Percentiles rank a stretch among this genome's conserved stretches.
phyloP scores from a whole-genome alignment of 2,329 filamentous ascomycete species.

The Pseudopyrenochaeta lycopersici region DNA sequence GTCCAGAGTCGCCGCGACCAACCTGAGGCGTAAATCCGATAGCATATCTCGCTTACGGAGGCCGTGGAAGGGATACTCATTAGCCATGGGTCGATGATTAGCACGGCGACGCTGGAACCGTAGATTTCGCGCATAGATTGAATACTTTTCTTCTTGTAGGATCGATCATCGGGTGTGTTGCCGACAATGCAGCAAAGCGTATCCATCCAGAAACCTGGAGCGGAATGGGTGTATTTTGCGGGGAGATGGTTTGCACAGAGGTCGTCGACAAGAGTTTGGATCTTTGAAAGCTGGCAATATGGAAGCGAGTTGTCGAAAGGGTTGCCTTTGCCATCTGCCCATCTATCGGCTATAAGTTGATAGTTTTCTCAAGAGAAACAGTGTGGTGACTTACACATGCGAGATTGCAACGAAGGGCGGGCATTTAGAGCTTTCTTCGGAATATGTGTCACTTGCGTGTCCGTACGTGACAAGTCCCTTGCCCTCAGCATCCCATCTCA shows the following conservation, averaged over 20 bases:
- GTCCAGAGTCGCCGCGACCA: conserved; percentile 25
- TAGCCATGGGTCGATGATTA: conserved; percentile 19
- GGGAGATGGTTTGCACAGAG: conserved; percentile 9
- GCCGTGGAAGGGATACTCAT: conserved; percentile 19
- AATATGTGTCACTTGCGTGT: conserved; percentile 12
- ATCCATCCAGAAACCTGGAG: conserved; percentile 18
- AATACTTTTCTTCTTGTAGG: conserved; percentile 17
- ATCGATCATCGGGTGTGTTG: conserved; percentile 5
- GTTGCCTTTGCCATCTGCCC: conserved; percentile 22
- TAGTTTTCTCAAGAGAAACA: not conserved
- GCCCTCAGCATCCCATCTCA: conserved; percentile 17
- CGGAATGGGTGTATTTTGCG: not conserved
- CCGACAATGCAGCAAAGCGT: conserved; percentile 19
- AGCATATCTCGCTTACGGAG: conserved; percentile 19
- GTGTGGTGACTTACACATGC: conserved; percentile 14
- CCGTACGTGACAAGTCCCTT: conserved; percentile 13
- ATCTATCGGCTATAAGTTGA: conserved; percentile 3
- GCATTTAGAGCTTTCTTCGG: conserved; percentile 7
- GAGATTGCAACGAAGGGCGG: conserved; percentile 19
- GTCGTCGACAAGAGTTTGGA: conserved; percentile 11
- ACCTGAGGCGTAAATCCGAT: conserved; percentile 16
- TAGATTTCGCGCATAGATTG: conserved; percentile 19
- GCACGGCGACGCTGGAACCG: conserved; percentile 12
- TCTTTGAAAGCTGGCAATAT: conserved; percentile 14
- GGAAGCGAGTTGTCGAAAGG: conserved; percentile 18